Evolutionary conservation across 2,329 filamentous ascomycete species (phyloP), one percentile per base, ranked within the genome.

Genomic region (Colletotrichum neosansevieriae): DNA sequence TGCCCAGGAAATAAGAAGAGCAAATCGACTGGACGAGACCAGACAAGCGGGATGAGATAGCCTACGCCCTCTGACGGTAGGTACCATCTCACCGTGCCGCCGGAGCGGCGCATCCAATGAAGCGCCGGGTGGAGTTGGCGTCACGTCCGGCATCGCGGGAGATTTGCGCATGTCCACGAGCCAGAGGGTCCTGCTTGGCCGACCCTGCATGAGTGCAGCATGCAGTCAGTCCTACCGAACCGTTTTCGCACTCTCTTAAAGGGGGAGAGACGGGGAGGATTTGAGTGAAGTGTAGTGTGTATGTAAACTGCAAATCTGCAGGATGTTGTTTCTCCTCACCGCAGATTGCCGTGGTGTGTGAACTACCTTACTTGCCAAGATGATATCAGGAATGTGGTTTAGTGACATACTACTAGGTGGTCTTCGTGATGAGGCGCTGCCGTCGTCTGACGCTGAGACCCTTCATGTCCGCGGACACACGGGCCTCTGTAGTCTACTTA

Each of bases 401-500:
- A 38, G 12, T 13, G 3, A 12, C 34, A 3, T 38, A 10, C 13
- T 6, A 19, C 15, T 40, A 21, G 32, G 49, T 21, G 38, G 42
- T 24, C 34, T 49, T 53, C 32, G n/a, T 29, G 29, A 38, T 17
- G 59, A 62, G 40, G 50, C 49, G 59, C 19, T 34, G 53, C 45
- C 44, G 40, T 68, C 42, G 53, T 68, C 65, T 47, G 60, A 67
- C 58, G 47, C 60, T 68, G 54, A 58, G 53, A 67, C 63, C 19
- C 19, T 45, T 58, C 40, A 38, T 12, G 36, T 15, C 21, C 2
- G 42, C n/a, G 42, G 42, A 19, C 29, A 19, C 29, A 29, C 42
- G 42, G 42, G n/a, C 42, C n/a, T n/a, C 17, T 24, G 4, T 24
- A 24, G 24, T 24, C 24, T 24, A 24, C 24, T 5, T 5, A 24